A percentile compares a stretch with the other conserved stretches of the same genome.
These are phyloP conservation scores for Aspergillus sp. DNA, from an alignment of 2,329 filamentous ascomycete species.

Conservation along the genomic window DNA sequence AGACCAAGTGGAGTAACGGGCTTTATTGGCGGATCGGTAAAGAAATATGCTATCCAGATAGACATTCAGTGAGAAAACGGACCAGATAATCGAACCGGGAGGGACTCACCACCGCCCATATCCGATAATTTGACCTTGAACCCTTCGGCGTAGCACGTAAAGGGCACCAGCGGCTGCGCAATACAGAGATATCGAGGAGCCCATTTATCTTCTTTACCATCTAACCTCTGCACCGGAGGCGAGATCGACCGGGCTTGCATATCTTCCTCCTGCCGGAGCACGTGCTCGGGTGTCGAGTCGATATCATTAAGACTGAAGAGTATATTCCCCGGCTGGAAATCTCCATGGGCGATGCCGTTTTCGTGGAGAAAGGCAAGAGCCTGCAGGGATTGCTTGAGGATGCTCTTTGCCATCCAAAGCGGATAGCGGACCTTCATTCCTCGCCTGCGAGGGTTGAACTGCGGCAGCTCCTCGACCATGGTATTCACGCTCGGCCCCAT, in stretches of 20 bases:
- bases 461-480: constrained; percentile 24
- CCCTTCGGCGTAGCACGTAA: constrained; percentile 20
- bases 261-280: constrained; percentile 24
- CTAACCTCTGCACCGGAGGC: constrained; percentile 22
- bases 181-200: constrained; percentile 28
- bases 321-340: constrained; percentile 27
- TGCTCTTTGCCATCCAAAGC: constrained; percentile 23
- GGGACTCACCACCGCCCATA: constrained; percentile 27
- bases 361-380: constrained; percentile 25
- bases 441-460: constrained; percentile 19
- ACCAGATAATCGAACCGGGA: constrained; percentile 9
- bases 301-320: constrained; percentile 24
- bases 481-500: constrained; percentile 30
- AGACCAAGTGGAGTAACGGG: constrained; percentile 26
- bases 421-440: constrained; percentile 24
- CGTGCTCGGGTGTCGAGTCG: constrained; percentile 14
- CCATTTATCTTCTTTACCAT: constrained; percentile 30
- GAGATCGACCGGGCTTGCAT: constrained; percentile 21
- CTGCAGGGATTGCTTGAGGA: constrained; percentile 26
- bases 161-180: constrained; percentile 27
- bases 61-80: constrained; percentile 9
- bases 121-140: constrained; percentile 31
- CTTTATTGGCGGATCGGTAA: constrained; percentile 22
- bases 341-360: constrained; percentile 25
- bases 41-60: constrained; percentile 24